Percentiles rank a stretch among this genome's conserved stretches.
Conservation (phyloP, 2,329 filamentous ascomycete species). For the Trichoderma atroviride region DNA sequence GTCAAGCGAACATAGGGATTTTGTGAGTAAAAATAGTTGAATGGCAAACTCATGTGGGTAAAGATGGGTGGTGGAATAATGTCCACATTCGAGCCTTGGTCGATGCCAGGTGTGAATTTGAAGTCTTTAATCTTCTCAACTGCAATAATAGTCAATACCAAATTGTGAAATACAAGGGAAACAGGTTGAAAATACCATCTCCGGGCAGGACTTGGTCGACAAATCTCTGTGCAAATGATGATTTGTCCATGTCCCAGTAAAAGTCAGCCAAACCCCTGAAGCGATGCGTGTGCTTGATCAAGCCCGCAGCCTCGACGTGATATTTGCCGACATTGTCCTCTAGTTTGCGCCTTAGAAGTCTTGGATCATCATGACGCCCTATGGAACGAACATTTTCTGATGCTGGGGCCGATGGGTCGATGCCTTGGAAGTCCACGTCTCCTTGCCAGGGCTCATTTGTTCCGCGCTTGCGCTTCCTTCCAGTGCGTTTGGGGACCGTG, state of each 20-base stretch:
- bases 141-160: slow-evolving; percentile 31
- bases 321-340: slow-evolving; percentile 71
- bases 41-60: slow-evolving; percentile 72
- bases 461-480: slow-evolving; percentile 83
- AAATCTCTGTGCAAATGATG: slow-evolving; percentile 71
- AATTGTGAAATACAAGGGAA: background rate
- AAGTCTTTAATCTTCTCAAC: slow-evolving; percentile 62
- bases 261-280: slow-evolving; percentile 89
- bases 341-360: slow-evolving; percentile 62
- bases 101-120: slow-evolving; percentile 64
- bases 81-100: slow-evolving; percentile 63
- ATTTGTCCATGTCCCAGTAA: slow-evolving; percentile 72
- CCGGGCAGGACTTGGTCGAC: slow-evolving; percentile 71
- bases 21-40: slow-evolving; percentile 81
- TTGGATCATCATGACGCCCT: slow-evolving; percentile 56
- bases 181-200: slow-evolving; percentile 54
- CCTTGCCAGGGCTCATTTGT: slow-evolving; percentile 65
- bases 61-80: slow-evolving; percentile 81
- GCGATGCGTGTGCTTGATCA: slow-evolving; percentile 78
- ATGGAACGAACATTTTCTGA: slow-evolving; percentile 44
- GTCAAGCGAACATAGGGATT: slow-evolving; percentile 74
- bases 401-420: slow-evolving; percentile 24
- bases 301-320: slow-evolving; percentile 68
- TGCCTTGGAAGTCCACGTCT: slow-evolving; percentile 40
- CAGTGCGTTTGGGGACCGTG: slow-evolving; percentile 82